A percentile compares a stretch with the other conserved stretches of the same genome.
These are phyloP conservation scores for Candida michaelii DNA, from an alignment of 805 yeast genomes.

Conservation along the genomic window DNA sequence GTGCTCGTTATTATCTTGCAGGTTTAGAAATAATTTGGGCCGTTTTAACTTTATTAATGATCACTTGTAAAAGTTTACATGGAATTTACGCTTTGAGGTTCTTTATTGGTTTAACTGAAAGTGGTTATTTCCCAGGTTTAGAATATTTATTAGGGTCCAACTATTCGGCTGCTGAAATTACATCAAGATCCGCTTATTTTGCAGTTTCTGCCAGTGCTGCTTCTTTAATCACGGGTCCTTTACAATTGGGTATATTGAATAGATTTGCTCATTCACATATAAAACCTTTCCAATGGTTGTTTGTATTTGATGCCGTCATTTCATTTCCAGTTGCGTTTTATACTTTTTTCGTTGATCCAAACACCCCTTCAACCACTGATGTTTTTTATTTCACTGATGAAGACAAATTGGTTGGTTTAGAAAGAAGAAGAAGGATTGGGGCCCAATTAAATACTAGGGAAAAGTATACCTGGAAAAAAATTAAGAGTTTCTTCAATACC, in stretches of 20 bases:
- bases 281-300: constrained; percentile 36
- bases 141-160: constrained; percentile 50
- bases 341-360: constrained; percentile 33
- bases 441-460: constrained; percentile 43
- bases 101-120: constrained; percentile 44
- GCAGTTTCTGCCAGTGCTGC: constrained; percentile 30
- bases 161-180: constrained; percentile 26
- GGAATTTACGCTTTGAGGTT: constrained; percentile 33
- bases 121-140: constrained; percentile 57
- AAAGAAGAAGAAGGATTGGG: constrained; percentile 42
- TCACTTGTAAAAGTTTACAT: constrained; percentile 22
- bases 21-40: constrained; percentile 36
- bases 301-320: constrained; percentile 33
- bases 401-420: constrained; percentile 45
- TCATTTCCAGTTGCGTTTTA: constrained; percentile 33
- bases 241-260: constrained; percentile 28
- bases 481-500: constrained; percentile 43
- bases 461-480: constrained; percentile 39
- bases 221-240: constrained; percentile 31
- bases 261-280: constrained; percentile 21
- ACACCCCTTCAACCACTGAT: constrained; percentile 35
- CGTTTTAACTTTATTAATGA: constrained; percentile 21
- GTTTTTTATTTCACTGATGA: constrained; percentile 30
- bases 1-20: constrained; percentile 38
- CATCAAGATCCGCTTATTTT: constrained; percentile 30